These are phyloP conservation scores for Cornus suecica DNA, from an alignment of 148 eudicot species.

Conservation along the genomic window DNA sequence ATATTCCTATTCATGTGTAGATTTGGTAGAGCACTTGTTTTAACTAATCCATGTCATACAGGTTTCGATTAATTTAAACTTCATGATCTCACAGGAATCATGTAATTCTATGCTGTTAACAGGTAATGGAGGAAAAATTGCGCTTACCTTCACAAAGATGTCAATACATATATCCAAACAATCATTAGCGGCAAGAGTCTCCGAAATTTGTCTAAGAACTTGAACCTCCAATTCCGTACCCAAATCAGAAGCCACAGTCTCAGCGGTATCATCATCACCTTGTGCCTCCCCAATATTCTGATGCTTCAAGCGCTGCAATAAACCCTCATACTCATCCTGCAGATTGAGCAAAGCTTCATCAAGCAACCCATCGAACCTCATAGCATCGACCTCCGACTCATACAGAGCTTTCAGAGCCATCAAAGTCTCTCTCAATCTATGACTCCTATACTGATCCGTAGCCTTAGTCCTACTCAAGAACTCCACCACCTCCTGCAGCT, in stretches of 20 bases:
- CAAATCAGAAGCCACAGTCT: conserved; percentile 19
- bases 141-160: conserved; percentile 44
- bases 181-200: conserved; percentile 48
- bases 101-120: too few species aligned
- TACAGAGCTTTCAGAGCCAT: conserved; percentile 37
- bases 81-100: too few species aligned
- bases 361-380: conserved; percentile 49
- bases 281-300: conserved; percentile 21
- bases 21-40: too few species aligned
- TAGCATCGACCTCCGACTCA: conserved; percentile 42
- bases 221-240: conserved; percentile 45
- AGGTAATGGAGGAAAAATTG: background rate
- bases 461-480: conserved; percentile 50
- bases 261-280: conserved; percentile 6
- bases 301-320: conserved; percentile 37
- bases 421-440: conserved; percentile 40
- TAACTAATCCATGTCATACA: too few species aligned
- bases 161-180: conserved; percentile 53
- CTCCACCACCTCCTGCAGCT: conserved; percentile 53
- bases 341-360: conserved; percentile 48
- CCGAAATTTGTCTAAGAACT: conserved; percentile 37
- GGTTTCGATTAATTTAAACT: too few species aligned
- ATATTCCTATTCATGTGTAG: too few species aligned
- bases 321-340: conserved; percentile 49
- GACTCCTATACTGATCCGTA: conserved; percentile 36